Percentiles rank a stretch among this genome's conserved stretches.
Evolutionary conservation across 805 yeast species (phyloP).

Genomic region (Kodamaea fukazawae): DNA sequence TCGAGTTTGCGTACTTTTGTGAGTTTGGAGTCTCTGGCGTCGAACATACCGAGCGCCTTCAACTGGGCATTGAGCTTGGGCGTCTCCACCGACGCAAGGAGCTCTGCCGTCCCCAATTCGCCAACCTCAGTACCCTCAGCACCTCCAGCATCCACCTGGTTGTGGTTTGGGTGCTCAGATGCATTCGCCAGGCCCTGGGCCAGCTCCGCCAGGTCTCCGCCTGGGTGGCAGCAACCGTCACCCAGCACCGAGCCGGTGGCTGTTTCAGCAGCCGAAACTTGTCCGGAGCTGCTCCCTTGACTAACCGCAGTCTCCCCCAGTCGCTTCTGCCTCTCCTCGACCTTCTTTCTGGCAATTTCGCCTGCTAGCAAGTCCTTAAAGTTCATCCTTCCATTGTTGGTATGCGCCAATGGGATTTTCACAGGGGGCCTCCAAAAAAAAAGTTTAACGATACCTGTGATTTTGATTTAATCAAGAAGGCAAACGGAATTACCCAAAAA

Average conservation of each 20-base stretch:
- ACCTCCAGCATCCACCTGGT: too few species aligned
- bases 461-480: background rate
- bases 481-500: background rate
- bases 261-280: too few species aligned
- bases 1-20: constrained; percentile 20
- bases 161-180: too few species aligned
- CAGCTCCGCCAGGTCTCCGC: too few species aligned
- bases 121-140: too few species aligned
- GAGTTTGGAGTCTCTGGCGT: constrained; percentile 14
- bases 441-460: constrained; percentile 1
- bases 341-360: constrained; percentile 49
- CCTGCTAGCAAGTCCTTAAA: constrained; percentile 44
- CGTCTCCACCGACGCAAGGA: constrained; percentile 2
- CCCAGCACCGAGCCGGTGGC: too few species aligned
- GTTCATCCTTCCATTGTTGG: constrained; percentile 36
- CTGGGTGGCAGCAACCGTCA: too few species aligned
- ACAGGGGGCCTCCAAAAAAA: constrained; percentile 6
- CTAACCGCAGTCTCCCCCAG: background rate
- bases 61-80: constrained; percentile 19
- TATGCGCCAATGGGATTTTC: background rate
- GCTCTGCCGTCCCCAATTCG: too few species aligned
- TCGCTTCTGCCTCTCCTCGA: constrained; percentile 8
- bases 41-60: constrained; percentile 2
- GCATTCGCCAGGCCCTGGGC: too few species aligned
- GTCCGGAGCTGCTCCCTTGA: too few species aligned